Evolutionary conservation across 2,329 filamentous ascomycete species (phyloP).

Genomic region (Hortaea werneckii): DNA sequence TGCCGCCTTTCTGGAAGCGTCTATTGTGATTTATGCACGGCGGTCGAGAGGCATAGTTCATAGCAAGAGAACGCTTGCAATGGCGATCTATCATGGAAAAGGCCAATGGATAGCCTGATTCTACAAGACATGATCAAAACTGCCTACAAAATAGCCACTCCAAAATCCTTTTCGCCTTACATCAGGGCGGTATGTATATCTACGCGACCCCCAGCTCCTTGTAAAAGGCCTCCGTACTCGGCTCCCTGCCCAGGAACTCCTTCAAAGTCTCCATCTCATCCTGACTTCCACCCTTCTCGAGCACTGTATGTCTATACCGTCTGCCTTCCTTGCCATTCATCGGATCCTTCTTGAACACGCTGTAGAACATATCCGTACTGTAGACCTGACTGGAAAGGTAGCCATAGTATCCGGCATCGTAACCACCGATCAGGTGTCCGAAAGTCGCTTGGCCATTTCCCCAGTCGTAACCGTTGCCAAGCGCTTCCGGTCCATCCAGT

Average conservation of each 20-base stretch:
- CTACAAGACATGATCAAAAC: too few relatives aligned
- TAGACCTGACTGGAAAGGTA: conserved; percentile 64
- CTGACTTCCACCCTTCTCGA: conserved; percentile 66
- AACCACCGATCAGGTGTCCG: conserved; percentile 72
- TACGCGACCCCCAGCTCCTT: conserved; percentile 54
- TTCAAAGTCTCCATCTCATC: conserved; percentile 73
- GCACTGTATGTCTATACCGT: conserved; percentile 65
- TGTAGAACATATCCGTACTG: conserved; percentile 77
- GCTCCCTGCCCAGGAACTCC: conserved; percentile 68
- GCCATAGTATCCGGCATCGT: conserved; percentile 74
- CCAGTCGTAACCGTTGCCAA: conserved; percentile 49
- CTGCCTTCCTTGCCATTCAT: conserved; percentile 67
- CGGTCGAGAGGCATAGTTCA: not conserved
- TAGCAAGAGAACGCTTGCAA: not conserved
- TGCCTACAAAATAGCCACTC: too few relatives aligned
- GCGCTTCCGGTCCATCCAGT: conserved; percentile 61
- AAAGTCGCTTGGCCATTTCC: conserved; percentile 72
- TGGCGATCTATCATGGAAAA: not conserved
- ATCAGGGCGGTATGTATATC: not conserved
- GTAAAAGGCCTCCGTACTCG: conserved; percentile 71
- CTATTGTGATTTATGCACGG: not conserved
- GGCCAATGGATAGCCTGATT: too few relatives aligned
- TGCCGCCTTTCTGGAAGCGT: conserved; percentile 1
- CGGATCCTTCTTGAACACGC: conserved; percentile 65
- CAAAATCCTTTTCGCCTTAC: too few relatives aligned